Percentiles rank a stretch among this genome's conserved stretches.
phyloP scores from a whole-genome alignment of 352 stramenopile species.

The Phytophthora meadii region DNA sequence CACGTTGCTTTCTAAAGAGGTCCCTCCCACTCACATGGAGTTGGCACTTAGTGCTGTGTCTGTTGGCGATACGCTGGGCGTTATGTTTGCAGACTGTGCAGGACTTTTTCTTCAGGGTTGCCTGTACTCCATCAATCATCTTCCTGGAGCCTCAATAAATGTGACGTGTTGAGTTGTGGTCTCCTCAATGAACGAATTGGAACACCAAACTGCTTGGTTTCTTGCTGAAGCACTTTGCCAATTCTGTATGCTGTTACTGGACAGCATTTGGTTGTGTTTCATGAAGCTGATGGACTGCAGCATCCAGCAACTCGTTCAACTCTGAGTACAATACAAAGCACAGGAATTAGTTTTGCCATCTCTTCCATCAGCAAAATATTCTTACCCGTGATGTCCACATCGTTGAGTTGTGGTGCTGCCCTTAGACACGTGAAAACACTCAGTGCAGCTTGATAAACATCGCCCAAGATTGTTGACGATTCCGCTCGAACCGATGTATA shows the following conservation, averaged over 20 bases:
- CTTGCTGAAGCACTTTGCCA: no score
- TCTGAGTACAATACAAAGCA: background rate
- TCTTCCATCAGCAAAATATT: background rate
- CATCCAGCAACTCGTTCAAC: constrained; percentile 5
- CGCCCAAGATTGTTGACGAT: constrained; percentile 2
- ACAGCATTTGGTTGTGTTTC: background rate
- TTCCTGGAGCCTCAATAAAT: constrained; percentile 68
- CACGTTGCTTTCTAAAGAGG: constrained; percentile 87
- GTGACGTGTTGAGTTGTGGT: constrained; percentile 50
- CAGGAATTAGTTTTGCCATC: no score
- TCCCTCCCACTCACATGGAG: constrained; percentile 75
- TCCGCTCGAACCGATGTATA: constrained; percentile 9
- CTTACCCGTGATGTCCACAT: constrained; percentile 11
- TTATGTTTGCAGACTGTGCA: constrained; percentile 90
- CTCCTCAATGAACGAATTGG: background rate
- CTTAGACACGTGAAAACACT: constrained; percentile 12
- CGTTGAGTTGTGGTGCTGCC: constrained; percentile 2
- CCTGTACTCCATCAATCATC: constrained; percentile 87
- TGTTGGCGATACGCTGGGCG: constrained; percentile 90
- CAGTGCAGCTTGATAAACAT: constrained; percentile 9
- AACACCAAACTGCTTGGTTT: no score
- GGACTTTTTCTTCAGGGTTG: constrained; percentile 93
- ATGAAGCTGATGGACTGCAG: background rate
- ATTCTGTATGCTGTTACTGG: background rate
- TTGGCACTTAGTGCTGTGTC: constrained; percentile 90